These are phyloP conservation scores for Emydomyces testavorans DNA, from an alignment of 2,329 filamentous ascomycete genomes.

Conservation along the genomic window DNA sequence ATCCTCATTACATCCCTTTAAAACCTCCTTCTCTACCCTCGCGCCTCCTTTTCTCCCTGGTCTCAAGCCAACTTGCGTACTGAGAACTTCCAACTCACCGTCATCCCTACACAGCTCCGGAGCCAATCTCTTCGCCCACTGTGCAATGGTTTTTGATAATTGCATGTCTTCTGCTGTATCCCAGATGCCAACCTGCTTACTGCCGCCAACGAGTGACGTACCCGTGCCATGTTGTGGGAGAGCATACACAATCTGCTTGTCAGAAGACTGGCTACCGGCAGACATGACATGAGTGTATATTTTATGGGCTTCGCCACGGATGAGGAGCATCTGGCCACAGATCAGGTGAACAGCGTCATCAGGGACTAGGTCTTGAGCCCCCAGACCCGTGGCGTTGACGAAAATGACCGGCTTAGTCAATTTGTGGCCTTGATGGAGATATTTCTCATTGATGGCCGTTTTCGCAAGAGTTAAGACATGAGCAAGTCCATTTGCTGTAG, in stretches of 20 bases:
- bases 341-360: constrained; percentile 32
- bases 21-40: constrained; percentile 33
- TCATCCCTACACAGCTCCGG: constrained; percentile 27
- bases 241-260: constrained; percentile 29
- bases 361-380: constrained; percentile 28
- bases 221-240: constrained; percentile 34
- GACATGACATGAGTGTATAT: constrained; percentile 19
- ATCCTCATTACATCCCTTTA: constrained; percentile 18
- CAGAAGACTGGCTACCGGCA: constrained; percentile 12
- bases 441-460: constrained; percentile 7
- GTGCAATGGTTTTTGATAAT: constrained; percentile 29
- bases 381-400: constrained; percentile 37
- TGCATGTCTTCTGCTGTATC: constrained; percentile 23
- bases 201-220: constrained; percentile 37
- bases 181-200: constrained; percentile 33
- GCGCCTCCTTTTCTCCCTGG: constrained; percentile 36
- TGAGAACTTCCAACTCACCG: constrained; percentile 35
- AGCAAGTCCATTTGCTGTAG: constrained; percentile 21
- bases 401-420: constrained; percentile 19
- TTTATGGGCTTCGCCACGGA: constrained; percentile 31
- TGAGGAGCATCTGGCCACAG: constrained; percentile 38
- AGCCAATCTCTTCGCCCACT: constrained; percentile 25
- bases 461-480: constrained; percentile 22
- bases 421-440: constrained; percentile 3
- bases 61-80: constrained; percentile 35